These are phyloP conservation scores for Prunus campanulata DNA, from an alignment of 306 rosid species.

Conservation along the genomic window DNA sequence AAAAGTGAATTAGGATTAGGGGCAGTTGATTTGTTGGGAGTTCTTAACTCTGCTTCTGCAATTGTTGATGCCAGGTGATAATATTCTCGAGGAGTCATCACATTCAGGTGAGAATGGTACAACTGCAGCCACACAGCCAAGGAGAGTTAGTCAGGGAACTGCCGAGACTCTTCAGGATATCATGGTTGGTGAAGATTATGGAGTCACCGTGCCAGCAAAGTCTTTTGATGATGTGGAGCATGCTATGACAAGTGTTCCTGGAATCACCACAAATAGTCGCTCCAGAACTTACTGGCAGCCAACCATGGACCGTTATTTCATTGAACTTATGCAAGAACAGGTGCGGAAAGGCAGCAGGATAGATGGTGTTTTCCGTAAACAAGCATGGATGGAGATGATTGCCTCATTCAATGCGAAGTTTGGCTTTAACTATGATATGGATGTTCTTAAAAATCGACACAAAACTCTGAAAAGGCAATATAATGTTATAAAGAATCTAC, in stretches of 20 bases:
- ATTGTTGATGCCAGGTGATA: conserved; percentile 35
- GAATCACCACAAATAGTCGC: conserved; percentile 30
- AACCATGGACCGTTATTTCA: conserved; percentile 66
- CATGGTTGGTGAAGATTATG: conserved; percentile 47
- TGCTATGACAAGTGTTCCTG: conserved; percentile 22
- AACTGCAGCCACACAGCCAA: conserved; percentile 19
- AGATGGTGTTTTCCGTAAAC: conserved; percentile 69
- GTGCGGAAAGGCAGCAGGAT: conserved; percentile 55
- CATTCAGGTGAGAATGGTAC: conserved; percentile 39
- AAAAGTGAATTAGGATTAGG: neutral
- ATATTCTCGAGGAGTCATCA: conserved; percentile 32
- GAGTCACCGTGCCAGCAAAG: conserved; percentile 35
- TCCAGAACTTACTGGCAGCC: conserved; percentile 77
- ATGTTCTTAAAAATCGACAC: conserved; percentile 68
- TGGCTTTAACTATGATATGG: conserved; percentile 62
- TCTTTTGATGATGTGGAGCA: conserved; percentile 27
- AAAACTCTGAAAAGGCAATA: conserved; percentile 72
- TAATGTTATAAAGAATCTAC: conserved; percentile 55
- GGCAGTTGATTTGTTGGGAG: conserved; percentile 25
- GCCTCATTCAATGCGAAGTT: conserved; percentile 61
- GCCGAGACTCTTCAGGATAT: conserved; percentile 38
- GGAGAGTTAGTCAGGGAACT: conserved; percentile 29
- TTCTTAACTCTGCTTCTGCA: conserved; percentile 15
- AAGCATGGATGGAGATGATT: conserved; percentile 79
- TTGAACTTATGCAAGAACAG: conserved; percentile 63